Percentiles rank a stretch among this genome's conserved stretches.
These are phyloP conservation scores for Collariella sp. DNA, from an alignment of 495 filamentous ascomycete genomes.

Conservation along the genomic window DNA sequence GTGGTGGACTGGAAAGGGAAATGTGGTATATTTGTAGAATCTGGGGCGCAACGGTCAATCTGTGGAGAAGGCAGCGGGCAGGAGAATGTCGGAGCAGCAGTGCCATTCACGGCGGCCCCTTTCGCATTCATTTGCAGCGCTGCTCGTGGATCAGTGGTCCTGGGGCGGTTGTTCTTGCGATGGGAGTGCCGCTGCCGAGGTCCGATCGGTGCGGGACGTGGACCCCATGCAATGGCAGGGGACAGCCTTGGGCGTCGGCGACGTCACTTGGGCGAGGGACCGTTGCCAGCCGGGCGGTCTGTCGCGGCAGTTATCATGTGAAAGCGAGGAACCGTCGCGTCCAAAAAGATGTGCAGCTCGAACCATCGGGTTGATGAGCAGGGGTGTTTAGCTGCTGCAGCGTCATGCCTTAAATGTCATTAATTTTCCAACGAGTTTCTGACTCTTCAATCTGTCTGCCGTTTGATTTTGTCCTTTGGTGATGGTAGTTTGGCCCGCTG, in stretches of 20 bases:
- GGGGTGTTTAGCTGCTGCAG: not conserved
- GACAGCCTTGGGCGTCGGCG: conserved; percentile 1
- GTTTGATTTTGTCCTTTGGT: too few relatives aligned
- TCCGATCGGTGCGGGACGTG: conserved; percentile 22
- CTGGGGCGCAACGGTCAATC: not conserved
- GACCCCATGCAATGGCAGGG: conserved; percentile 2
- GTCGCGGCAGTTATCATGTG: conserved; percentile 14
- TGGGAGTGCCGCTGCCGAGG: conserved; percentile 20
- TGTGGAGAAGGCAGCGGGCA: not conserved
- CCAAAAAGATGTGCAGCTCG: too few relatives aligned
- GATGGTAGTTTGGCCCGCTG: too few relatives aligned
- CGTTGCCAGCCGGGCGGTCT: conserved; percentile 1
- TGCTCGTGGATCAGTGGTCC: not conserved
- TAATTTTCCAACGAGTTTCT: too few relatives aligned
- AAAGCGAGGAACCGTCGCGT: not conserved
- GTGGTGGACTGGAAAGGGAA: not conserved
- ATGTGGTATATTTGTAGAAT: not conserved
- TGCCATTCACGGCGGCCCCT: not conserved
- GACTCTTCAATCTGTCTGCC: too few relatives aligned
- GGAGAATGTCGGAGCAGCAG: not conserved
- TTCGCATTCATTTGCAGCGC: not conserved
- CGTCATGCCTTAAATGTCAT: too few relatives aligned
- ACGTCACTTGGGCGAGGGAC: too few relatives aligned
- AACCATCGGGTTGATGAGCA: too few relatives aligned
- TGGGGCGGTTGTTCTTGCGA: conserved; percentile 4